phyloP scores from a whole-genome alignment of 768 basidiomycete genomes.

The Lentinula aciculospora region DNA sequence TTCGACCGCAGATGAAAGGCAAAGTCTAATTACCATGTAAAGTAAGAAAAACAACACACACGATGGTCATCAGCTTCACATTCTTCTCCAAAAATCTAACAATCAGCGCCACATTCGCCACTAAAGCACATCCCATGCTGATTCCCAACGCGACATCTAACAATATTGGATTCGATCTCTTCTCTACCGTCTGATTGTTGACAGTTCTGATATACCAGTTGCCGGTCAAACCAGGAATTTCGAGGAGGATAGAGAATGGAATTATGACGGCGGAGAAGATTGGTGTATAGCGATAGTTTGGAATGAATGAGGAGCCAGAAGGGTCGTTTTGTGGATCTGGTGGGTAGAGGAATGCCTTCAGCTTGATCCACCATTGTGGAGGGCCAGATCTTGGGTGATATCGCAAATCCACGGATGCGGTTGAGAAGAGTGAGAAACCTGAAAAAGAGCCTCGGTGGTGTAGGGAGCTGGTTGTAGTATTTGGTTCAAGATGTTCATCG shows the following conservation, averaged over 20 bases:
- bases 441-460: neutral
- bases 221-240: slow-evolving; percentile 75
- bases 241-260: slow-evolving; percentile 76
- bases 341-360: slow-evolving; percentile 7
- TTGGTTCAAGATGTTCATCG: neutral
- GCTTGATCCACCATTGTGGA: slow-evolving; percentile 6
- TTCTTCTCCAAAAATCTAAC: slow-evolving; percentile 67
- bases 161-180: slow-evolving; percentile 46
- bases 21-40: slow-evolving; percentile 52
- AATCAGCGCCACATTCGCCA: slow-evolving; percentile 66
- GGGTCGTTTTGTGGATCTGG: slow-evolving; percentile 16
- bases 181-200: slow-evolving; percentile 38
- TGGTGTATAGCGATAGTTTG: slow-evolving; percentile 58
- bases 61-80: slow-evolving; percentile 56
- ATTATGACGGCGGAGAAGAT: slow-evolving; percentile 64
- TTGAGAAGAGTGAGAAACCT: neutral
- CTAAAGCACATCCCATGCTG: slow-evolving; percentile 61
- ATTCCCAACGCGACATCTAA: slow-evolving; percentile 57
- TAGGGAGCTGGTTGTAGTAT: neutral
- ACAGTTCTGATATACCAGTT: slow-evolving; percentile 65
- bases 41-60: slow-evolving; percentile 59
- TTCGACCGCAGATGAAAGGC: neutral
- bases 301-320: slow-evolving; percentile 30
- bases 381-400: neutral
- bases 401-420: neutral